Evolutionary conservation across 2,329 filamentous ascomycete species (phyloP), one percentile per base, ranked within the genome.

Genomic region (Alternaria tenuissima): DNA sequence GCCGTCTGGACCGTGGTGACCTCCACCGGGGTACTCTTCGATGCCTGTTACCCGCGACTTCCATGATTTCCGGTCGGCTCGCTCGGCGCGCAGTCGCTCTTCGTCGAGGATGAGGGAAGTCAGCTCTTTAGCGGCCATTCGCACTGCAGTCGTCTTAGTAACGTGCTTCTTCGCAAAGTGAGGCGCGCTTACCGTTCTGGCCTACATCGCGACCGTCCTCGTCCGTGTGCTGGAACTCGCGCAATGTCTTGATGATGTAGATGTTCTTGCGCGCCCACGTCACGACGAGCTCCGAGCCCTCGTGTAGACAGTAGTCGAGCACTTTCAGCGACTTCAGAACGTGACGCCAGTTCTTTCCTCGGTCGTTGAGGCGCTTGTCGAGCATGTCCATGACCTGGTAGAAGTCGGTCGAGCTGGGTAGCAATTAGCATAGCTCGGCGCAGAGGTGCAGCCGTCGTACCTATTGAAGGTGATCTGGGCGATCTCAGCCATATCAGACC

Each of bases 381-480:
- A 99, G 85, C 93, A 99, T 99, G 79, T 99, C 95, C 90, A 99
- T 97, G 74, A 99, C 97, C 79, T 99, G 94, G 83, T 97, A 97
- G 83, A 99, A 99, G 79, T 98, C 95, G 80, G 91, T 94, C 36
- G 93, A 94, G 76, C 94, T 96, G 71, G 41, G 47, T 39, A 58
- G 22, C 43, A 43, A 65, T 78, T 67, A 78, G 75, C 68, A 67
- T 62, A 58, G 59, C 63, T 47, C 48, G 51, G 46, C 46, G 51
- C 44, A 42, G 38, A 48, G 51, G 12, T 26, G 38, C 16, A 54
- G 42, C 32, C 39, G 46, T 81, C 90, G 75, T 89, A 97, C 94
- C 92, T 96, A 83, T 96, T 96, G 83, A 94, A 99, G 52, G 95
- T 98, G 85, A 98, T 90, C 79, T 95, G 92, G 79, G 95, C 93